Conservation (phyloP, 2,329 filamentous ascomycete genomes). For the Colletotrichum sp. region DNA sequence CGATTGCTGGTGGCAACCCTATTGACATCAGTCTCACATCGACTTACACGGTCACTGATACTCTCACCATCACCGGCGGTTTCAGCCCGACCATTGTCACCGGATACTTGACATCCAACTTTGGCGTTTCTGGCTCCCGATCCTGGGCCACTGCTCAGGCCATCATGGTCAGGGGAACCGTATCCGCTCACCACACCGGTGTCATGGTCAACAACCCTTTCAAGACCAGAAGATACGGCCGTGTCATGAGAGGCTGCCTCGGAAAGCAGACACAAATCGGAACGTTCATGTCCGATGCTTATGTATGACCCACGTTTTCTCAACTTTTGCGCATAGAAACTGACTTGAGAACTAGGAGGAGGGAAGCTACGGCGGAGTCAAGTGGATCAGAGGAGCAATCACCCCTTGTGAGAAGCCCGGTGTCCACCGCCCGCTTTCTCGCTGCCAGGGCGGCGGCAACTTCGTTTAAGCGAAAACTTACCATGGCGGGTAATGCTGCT, state of each 20-base stretch:
- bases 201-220: slow-evolving; percentile 5
- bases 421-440: background rate
- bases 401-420: background rate
- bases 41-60: slow-evolving; percentile 4
- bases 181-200: background rate
- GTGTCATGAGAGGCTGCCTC: background rate
- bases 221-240: slow-evolving; percentile 6
- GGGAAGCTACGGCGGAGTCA: slow-evolving; percentile 1
- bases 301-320: background rate
- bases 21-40: background rate
- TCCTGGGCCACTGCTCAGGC: slow-evolving; percentile 1
- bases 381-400: slow-evolving; percentile 2
- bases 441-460: background rate
- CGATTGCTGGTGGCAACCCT: background rate
- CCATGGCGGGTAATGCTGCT: background rate
- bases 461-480: background rate
- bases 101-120: background rate
- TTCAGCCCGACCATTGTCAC: background rate
- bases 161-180: background rate
- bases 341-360: background rate
- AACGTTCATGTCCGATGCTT: slow-evolving; percentile 2
- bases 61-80: background rate
- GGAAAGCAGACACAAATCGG: background rate
- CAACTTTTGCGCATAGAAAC: background rate
- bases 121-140: background rate